A percentile compares a stretch with the other conserved stretches of the same genome.
Evolutionary conservation across 345 rosid genomes (phyloP).

Genomic region (Hypericum androsaemum): DNA sequence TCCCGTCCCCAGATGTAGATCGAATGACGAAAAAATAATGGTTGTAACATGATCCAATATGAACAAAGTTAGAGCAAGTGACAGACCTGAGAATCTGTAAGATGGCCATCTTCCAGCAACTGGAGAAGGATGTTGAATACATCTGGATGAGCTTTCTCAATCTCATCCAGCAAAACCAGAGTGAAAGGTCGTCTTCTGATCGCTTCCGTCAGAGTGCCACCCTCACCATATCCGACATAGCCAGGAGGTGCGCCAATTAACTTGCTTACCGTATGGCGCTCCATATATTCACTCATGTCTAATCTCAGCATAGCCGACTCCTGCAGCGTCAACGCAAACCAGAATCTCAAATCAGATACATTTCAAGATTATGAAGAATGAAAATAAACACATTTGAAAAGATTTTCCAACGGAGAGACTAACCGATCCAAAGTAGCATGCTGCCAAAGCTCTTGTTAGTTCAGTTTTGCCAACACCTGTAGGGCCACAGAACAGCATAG

Average conservation of each 20-base stretch:
- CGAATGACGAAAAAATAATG: no score
- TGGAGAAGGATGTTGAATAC: slow-evolving; percentile 94
- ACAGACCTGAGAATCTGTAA: slow-evolving; percentile 91
- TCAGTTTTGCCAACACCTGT: slow-evolving; percentile 99
- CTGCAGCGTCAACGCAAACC: slow-evolving; percentile 23
- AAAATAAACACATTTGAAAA: slow-evolving; percentile 2
- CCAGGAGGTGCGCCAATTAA: slow-evolving; percentile 95
- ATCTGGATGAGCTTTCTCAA: slow-evolving; percentile 64
- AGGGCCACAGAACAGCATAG: slow-evolving; percentile 97
- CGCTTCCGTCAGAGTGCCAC: slow-evolving; percentile 92
- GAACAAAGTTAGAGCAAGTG: not conserved
- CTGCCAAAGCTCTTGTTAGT: slow-evolving; percentile 81
- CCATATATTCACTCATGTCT: slow-evolving; percentile 99
- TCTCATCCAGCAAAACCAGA: slow-evolving; percentile 52
- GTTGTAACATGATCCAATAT: not conserved
- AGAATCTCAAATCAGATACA: slow-evolving; percentile 3
- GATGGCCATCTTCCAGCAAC: slow-evolving; percentile 93
- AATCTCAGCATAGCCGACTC: slow-evolving; percentile 88
- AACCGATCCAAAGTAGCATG: slow-evolving; percentile 84
- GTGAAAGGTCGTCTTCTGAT: slow-evolving; percentile 89
- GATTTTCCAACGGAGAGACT: slow-evolving; percentile 12
- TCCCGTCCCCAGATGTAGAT: not conserved
- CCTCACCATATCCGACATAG: slow-evolving; percentile 87
- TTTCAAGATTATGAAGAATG: slow-evolving; percentile 11
- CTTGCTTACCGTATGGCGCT: slow-evolving; percentile 93